These are phyloP conservation scores for Allomyces javanicus DNA, from an alignment of 192 early-diverging fungal genomes.

Conservation along the genomic window DNA sequence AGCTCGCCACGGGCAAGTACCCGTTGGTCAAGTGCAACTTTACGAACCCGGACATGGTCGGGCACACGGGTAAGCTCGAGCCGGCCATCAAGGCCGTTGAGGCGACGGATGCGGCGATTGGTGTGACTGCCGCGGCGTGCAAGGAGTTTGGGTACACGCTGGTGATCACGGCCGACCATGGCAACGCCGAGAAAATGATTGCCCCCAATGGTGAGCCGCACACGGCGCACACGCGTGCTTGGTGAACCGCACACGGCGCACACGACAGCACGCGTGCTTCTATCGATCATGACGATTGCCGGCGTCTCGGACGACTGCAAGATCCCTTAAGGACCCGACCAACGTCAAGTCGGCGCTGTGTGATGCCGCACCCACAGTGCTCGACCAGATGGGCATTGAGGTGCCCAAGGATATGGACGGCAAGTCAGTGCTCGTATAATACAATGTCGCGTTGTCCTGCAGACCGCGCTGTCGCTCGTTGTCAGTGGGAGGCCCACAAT, in stretches of 20 bases:
- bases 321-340: slow-evolving; percentile 28
- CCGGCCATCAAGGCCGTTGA: slow-evolving; percentile 78
- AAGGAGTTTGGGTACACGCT: slow-evolving; percentile 67
- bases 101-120: slow-evolving; percentile 89
- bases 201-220: slow-evolving; percentile 69
- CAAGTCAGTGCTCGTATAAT: slow-evolving; percentile 31
- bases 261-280: slow-evolving; percentile 75
- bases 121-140: slow-evolving; percentile 81
- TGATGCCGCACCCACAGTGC: slow-evolving; percentile 92
- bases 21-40: slow-evolving; percentile 98
- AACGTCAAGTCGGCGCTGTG: slow-evolving; percentile 55
- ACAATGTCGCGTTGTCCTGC: too few relatives aligned
- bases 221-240: too few relatives aligned
- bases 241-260: too few relatives aligned
- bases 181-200: slow-evolving; percentile 98
- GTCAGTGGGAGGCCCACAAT: too few relatives aligned
- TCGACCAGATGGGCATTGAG: slow-evolving; percentile 75
- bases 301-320: slow-evolving; percentile 47
- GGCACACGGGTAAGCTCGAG: slow-evolving; percentile 91
- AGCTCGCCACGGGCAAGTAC: slow-evolving; percentile 54
- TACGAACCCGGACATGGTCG: slow-evolving; percentile 93
- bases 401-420: slow-evolving; percentile 95
- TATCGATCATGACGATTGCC: slow-evolving; percentile 11
- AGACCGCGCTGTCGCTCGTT: too few relatives aligned
- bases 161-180: slow-evolving; percentile 96